A percentile compares a stretch with the other conserved stretches of the same genome.
phyloP scores from a whole-genome alignment of 1,284 basidiomycete genomes.

The Pisolithus thermaeus region DNA sequence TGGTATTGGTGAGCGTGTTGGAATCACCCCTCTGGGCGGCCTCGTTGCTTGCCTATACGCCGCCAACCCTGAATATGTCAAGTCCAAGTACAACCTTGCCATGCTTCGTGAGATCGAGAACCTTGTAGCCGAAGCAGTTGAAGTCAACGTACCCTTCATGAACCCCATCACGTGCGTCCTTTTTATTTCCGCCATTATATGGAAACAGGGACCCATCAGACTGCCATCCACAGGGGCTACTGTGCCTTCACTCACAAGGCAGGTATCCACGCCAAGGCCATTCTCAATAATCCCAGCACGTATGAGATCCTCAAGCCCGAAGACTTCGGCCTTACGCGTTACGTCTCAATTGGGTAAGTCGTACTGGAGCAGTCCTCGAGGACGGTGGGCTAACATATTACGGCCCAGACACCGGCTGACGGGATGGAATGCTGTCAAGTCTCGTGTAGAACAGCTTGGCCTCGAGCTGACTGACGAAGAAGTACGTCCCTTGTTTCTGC shows the following conservation, averaged over 20 bases:
- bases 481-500: conserved; percentile 33
- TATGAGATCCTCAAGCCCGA: conserved; percentile 98
- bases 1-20: conserved; percentile 98
- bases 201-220: conserved; percentile 3
- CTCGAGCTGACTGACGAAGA: conserved; percentile 82
- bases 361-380: neutral
- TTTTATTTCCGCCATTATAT: conserved; percentile 1
- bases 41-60: conserved; percentile 96
- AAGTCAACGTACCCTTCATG: conserved; percentile 97
- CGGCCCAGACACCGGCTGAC: conserved; percentile 77
- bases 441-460: conserved; percentile 94
- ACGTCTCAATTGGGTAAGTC: conserved; percentile 90
- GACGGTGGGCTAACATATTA: conserved; percentile 5
- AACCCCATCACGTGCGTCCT: conserved; percentile 77
- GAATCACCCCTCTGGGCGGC: conserved; percentile 97
- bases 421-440: conserved; percentile 99
- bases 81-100: conserved; percentile 96
- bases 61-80: conserved; percentile 97
- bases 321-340: conserved; percentile 96
- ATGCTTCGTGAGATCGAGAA: conserved; percentile 99
- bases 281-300: conserved; percentile 98
- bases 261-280: conserved; percentile 99
- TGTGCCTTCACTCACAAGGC: conserved; percentile 99
- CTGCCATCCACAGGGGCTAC: conserved; percentile 64
- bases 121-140: conserved; percentile 97